phyloP scores from a whole-genome alignment of 805 yeast genomes.

The Candida caryicola region DNA sequence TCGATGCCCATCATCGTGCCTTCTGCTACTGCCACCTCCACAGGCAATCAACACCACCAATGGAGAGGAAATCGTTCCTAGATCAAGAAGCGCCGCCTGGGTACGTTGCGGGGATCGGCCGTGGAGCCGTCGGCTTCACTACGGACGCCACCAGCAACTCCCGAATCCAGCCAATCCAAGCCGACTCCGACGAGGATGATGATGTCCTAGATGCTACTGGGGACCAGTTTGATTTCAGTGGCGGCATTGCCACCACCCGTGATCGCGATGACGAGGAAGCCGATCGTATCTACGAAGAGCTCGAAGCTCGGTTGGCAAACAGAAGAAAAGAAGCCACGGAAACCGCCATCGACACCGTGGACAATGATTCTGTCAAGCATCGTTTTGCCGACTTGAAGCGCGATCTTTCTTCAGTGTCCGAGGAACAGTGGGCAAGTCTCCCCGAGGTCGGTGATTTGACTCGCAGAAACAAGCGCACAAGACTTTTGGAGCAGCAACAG shows the following conservation, averaged over 20 bases:
- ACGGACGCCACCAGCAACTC: slow-evolving; percentile 68
- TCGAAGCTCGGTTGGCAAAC: slow-evolving; percentile 55
- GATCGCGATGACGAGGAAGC: slow-evolving; percentile 76
- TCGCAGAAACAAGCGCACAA: slow-evolving; percentile 65
- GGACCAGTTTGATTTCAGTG: too few relatives aligned
- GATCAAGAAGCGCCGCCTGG: slow-evolving; percentile 87
- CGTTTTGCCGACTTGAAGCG: slow-evolving; percentile 57
- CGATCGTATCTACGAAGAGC: slow-evolving; percentile 58
- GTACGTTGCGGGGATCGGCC: slow-evolving; percentile 86
- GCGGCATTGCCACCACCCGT: slow-evolving; percentile 21
- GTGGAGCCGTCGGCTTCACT: slow-evolving; percentile 94
- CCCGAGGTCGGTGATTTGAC: slow-evolving; percentile 93
- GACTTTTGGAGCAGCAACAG: slow-evolving; percentile 58
- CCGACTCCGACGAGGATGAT: slow-evolving; percentile 23
- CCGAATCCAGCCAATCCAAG: slow-evolving; percentile 17
- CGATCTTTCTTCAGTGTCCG: slow-evolving; percentile 54
- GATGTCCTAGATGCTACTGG: slow-evolving; percentile 32
- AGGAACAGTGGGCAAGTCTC: slow-evolving; percentile 72
- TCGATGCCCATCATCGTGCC: not conserved
- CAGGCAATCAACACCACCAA: not conserved
- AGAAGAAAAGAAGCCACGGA: slow-evolving; percentile 24
- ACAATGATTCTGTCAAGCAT: slow-evolving; percentile 6
- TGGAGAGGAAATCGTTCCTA: slow-evolving; percentile 47
- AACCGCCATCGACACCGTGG: slow-evolving; percentile 5
- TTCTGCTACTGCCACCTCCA: not conserved